Base-by-base conservation (phyloP, 441 rosid genomes). In the Erodium trifolium region DNA sequence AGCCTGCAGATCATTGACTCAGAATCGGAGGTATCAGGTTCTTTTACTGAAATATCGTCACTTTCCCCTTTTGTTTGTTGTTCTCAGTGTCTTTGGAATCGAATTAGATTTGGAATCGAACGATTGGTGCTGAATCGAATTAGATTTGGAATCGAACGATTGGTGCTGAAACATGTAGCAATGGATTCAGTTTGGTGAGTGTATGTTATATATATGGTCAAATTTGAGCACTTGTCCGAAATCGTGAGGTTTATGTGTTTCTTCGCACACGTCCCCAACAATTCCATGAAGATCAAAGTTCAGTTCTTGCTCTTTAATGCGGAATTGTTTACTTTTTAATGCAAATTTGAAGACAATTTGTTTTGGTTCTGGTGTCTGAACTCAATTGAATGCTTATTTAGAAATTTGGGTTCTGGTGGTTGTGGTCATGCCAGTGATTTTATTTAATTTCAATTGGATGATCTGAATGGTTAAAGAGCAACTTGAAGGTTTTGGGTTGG, bases 1-100 rank as follows among this genome's bases (percentile, higher is more conserved):
- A 63, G 37, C 68, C 71, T 47, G 47, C 66, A 31, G 70, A 43
- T 57, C n/a, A 19, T 72, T 57, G 79, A 67, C 70, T 72, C 53
- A 57, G 67, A 67, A 67, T 29, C 7, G 64, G 59, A 70, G 68
- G 11, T 27, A 65, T 45, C 8, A 11, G 63, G 55, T 68, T 68
- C 43, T 49, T 51, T 41, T 11, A 3, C 23, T 14, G 3, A 18
- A 17, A 14, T 2, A 55, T 55, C 63, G 63, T 8, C 7, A 18
- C 10, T 57, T 57, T 57, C 10, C 12, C 13, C 11, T 43, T 6
- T 43, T 18, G 6, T 13, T n/a, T 49, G 55, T 12, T 49, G 55
- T 49, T 13, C 34, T 31, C 34, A 31, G 34, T 31, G 34, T 31
- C 34, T 31, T 31, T 31, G 34, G 55, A 1, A 18, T 8, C 11